Evolutionary conservation across 768 basidiomycete genomes (phyloP), one percentile per base, ranked within the genome.

Genomic region (Plicaturopsis crispa): DNA sequence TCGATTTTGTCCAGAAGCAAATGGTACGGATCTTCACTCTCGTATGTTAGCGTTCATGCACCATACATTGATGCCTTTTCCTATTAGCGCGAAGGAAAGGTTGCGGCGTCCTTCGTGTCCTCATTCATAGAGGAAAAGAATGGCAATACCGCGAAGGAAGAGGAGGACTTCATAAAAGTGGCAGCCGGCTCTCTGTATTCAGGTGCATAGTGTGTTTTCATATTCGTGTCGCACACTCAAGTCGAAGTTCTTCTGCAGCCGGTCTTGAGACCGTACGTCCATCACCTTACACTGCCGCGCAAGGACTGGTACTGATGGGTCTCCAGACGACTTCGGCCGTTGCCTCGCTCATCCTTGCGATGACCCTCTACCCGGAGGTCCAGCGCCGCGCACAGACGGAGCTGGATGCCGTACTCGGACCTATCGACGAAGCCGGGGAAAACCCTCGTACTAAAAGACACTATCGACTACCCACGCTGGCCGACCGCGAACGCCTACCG

Each of bases 101-200:
- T 65, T 23, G 50, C 55, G 31, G 62, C 67, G 20, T 73, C 67
- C 8, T 68, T 72, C 43, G 70, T 67, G 4, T 67, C 68, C 22
- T 57, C 52, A 17, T 59, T 73, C 36, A 53, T 73, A 32, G 64
- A 69, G 45, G 51, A 59, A 19, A 28, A 28, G 26, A 60, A 65
- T 40, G 62, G 57, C 13, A 52, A 47, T 32, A 46, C 66, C 35
- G 51, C 55, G 33, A 50, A 49, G 16, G 68, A 69, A 49, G 69
- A 70, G 31, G 72, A 73, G 44, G 62, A 68, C 40, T 67, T 73
- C 51, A 74, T 76, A 49, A 72, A 69, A 59, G 72, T 71, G 31
- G 67, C 70, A n/a, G 72, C 73, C 35, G 73, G 67, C 21, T 74
- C 72, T 5, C 55, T 75, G 34, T 71, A 65, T 51, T 64, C 64